Conservation (phyloP, 1,284 basidiomycete species). For the Schizophyllum commune region DNA sequence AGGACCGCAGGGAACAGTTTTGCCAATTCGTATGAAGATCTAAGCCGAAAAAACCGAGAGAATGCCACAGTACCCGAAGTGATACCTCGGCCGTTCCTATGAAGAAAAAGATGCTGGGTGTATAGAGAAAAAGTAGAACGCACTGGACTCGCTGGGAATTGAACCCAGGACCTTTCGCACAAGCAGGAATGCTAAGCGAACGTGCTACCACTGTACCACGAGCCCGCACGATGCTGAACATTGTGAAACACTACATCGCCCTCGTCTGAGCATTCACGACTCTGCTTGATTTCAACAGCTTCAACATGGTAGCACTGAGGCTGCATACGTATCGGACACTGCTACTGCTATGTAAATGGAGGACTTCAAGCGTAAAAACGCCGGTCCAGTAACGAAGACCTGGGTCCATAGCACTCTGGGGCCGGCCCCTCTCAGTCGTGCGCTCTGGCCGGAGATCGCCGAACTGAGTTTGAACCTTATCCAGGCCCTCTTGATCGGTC, state of each 20-base stretch:
- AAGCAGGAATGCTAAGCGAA: background rate
- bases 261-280: too few relatives aligned
- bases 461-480: slow-evolving; percentile 39
- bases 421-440: background rate
- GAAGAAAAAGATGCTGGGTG: background rate
- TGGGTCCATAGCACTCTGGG: background rate
- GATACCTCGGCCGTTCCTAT: background rate
- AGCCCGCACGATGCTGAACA: slow-evolving; percentile 14
- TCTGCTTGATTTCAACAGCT: too few relatives aligned
- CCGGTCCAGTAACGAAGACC: too few relatives aligned
- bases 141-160: background rate
- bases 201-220: background rate
- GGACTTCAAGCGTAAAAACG: too few relatives aligned
- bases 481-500: slow-evolving; percentile 12
- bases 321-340: too few relatives aligned
- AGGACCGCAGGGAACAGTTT: too few relatives aligned
- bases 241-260: background rate
- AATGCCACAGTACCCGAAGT: background rate
- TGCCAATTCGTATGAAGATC: too few relatives aligned
- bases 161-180: background rate
- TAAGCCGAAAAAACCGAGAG: too few relatives aligned
- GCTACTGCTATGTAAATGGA: too few relatives aligned
- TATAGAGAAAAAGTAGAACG: background rate
- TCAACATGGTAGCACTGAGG: too few relatives aligned
- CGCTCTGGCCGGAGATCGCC: slow-evolving; percentile 25